A percentile compares a stretch with the other conserved stretches of the same genome.
Evolutionary conservation across 176 grass and related monocot genomes (phyloP).

Genomic region (Carex parvula): DNA sequence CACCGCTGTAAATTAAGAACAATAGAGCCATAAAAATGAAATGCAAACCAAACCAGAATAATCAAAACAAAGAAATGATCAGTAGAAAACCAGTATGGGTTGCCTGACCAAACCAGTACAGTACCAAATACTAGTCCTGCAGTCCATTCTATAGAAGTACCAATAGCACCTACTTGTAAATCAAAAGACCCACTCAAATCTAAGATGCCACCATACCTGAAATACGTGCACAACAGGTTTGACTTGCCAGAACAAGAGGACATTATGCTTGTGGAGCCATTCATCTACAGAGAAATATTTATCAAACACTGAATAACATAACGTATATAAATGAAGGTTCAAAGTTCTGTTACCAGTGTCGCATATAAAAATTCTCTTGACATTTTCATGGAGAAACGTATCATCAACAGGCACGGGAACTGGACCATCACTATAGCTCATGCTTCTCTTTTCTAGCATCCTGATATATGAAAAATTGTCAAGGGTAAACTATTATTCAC

Average conservation of each 20-base stretch:
- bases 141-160: background rate
- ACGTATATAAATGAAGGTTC: background rate
- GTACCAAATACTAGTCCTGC: background rate
- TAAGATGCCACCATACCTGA: constrained; percentile 45
- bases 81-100: background rate
- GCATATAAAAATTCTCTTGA: constrained; percentile 83
- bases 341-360: constrained; percentile 67
- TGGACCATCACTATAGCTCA: constrained; percentile 92
- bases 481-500: constrained; percentile 11
- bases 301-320: constrained; percentile 6
- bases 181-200: background rate
- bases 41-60: background rate
- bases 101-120: background rate
- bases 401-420: constrained; percentile 73
- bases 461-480: constrained; percentile 39
- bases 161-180: background rate
- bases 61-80: background rate
- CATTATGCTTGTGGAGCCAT: constrained; percentile 61
- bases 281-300: constrained; percentile 49
- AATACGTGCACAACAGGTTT: constrained; percentile 81
- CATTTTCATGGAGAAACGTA: constrained; percentile 66
- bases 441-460: constrained; percentile 92
- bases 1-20: background rate
- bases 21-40: background rate
- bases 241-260: constrained; percentile 98